Evolutionary conservation across 345 rosid genomes (phyloP).

Genomic region (Odontarrhena argentea): DNA sequence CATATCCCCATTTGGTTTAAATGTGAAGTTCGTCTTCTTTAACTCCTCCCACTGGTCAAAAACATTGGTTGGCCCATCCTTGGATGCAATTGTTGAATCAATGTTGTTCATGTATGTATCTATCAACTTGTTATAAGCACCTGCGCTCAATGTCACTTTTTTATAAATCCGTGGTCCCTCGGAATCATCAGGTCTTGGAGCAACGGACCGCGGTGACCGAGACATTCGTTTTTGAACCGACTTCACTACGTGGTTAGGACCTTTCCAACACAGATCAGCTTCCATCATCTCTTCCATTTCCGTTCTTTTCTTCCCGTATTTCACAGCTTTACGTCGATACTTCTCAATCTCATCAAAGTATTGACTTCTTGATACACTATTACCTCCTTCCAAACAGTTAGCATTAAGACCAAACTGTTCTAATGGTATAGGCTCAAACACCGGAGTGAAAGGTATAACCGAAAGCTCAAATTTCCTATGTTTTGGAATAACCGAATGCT

Average conservation of each 20-base stretch:
- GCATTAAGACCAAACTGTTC: slow-evolving; percentile 45
- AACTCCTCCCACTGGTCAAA: slow-evolving; percentile 75
- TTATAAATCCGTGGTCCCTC: slow-evolving; percentile 44
- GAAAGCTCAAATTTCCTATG: slow-evolving; percentile 44
- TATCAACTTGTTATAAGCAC: slow-evolving; percentile 73
- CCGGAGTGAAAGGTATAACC: slow-evolving; percentile 55
- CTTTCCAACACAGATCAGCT: slow-evolving; percentile 46
- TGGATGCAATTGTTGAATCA: slow-evolving; percentile 55
- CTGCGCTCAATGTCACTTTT: slow-evolving; percentile 62
- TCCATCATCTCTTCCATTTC: slow-evolving; percentile 56
- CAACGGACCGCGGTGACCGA: slow-evolving; percentile 21
- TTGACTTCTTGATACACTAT: slow-evolving; percentile 26
- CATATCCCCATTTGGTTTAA: slow-evolving; percentile 34
- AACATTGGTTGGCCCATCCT: slow-evolving; percentile 53
- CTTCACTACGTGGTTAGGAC: slow-evolving; percentile 38
- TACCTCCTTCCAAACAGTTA: slow-evolving; percentile 10
- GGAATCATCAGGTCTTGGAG: slow-evolving; percentile 33
- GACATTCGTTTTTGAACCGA: slow-evolving; percentile 24
- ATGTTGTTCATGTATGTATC: slow-evolving; percentile 75
- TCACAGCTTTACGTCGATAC: slow-evolving; percentile 36
- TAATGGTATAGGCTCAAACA: slow-evolving; percentile 39
- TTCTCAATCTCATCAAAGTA: slow-evolving; percentile 35
- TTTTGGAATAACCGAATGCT: background rate
- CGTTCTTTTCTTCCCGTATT: slow-evolving; percentile 34
- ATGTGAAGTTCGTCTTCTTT: slow-evolving; percentile 47